phyloP scores from a whole-genome alignment of 2,329 filamentous ascomycete species.

The Drechslerella dactyloides region DNA sequence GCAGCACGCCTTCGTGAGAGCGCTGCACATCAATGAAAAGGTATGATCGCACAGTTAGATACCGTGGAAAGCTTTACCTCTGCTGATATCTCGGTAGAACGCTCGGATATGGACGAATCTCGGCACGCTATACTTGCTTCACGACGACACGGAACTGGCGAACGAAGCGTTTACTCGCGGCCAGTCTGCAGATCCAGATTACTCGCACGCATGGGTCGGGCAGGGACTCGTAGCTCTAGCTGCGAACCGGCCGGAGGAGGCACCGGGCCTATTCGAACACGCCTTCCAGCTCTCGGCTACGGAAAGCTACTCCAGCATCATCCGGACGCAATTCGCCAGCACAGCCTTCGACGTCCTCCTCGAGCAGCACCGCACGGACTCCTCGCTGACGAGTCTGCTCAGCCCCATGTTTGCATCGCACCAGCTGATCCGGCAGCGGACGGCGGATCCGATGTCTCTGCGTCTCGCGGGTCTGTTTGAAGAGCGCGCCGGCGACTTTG shows the following conservation, averaged over 20 bases:
- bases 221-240: constrained; percentile 85
- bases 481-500: constrained; percentile 76
- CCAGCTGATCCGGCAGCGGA: constrained; percentile 75
- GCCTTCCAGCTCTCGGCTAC: constrained; percentile 85
- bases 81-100: constrained; percentile 62
- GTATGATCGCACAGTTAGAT: constrained; percentile 14
- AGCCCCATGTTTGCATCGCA: constrained; percentile 87
- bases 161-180: constrained; percentile 88
- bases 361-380: constrained; percentile 60
- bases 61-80: too few relatives aligned
- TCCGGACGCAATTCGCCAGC: constrained; percentile 78
- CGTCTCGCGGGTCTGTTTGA: constrained; percentile 82
- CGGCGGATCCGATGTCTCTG: constrained; percentile 72
- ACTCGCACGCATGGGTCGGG: constrained; percentile 89
- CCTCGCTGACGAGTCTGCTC: constrained; percentile 70
- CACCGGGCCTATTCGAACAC: constrained; percentile 84
- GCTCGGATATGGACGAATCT: constrained; percentile 89
- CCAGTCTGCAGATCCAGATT: constrained; percentile 93
- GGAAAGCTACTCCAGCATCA: constrained; percentile 67
- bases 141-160: constrained; percentile 83
- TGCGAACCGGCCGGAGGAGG: constrained; percentile 71
- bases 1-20: constrained; percentile 91
- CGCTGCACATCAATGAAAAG: constrained; percentile 85
- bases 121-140: constrained; percentile 81
- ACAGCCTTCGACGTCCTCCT: constrained; percentile 83